These are phyloP conservation scores for Eucalyptus sideroxylon DNA, from an alignment of 345 rosid genomes.

Conservation along the genomic window DNA sequence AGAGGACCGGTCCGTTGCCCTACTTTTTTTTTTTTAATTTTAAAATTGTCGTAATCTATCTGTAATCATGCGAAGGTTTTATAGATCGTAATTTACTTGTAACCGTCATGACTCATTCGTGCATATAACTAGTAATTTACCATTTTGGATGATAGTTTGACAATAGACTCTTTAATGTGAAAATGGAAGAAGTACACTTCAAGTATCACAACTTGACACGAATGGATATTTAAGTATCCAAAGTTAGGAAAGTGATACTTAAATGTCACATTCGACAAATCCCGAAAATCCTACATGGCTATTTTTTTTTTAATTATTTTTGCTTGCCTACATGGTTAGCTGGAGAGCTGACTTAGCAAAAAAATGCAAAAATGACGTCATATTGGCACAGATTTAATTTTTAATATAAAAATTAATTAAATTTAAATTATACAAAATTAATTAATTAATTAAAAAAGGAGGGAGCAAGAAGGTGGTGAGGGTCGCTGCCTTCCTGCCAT, in stretches of 20 bases:
- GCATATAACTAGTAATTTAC: neutral
- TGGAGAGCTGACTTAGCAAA: too few relatives aligned
- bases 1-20: neutral
- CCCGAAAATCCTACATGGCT: too few relatives aligned
- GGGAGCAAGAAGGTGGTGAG: too few relatives aligned
- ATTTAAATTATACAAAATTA: too few relatives aligned
- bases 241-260: too few relatives aligned
- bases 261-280: accelerated
- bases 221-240: too few relatives aligned
- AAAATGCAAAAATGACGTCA: accelerated
- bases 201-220: too few relatives aligned
- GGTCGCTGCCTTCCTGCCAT: accelerated
- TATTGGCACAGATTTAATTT: too few relatives aligned
- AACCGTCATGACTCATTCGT: neutral
- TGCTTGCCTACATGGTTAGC: accelerated
- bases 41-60: neutral
- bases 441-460: too few relatives aligned
- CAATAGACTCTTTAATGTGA: neutral
- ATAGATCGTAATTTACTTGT: neutral
- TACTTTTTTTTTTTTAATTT: neutral
- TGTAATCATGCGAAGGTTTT: neutral
- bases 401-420: too few relatives aligned
- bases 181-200: neutral
- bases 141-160: neutral
- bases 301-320: too few relatives aligned